A percentile compares a stretch with the other conserved stretches of the same genome.
These are phyloP conservation scores for Dactylorhiza incarnata DNA, from an alignment of 106 monocot species.

Conservation along the genomic window DNA sequence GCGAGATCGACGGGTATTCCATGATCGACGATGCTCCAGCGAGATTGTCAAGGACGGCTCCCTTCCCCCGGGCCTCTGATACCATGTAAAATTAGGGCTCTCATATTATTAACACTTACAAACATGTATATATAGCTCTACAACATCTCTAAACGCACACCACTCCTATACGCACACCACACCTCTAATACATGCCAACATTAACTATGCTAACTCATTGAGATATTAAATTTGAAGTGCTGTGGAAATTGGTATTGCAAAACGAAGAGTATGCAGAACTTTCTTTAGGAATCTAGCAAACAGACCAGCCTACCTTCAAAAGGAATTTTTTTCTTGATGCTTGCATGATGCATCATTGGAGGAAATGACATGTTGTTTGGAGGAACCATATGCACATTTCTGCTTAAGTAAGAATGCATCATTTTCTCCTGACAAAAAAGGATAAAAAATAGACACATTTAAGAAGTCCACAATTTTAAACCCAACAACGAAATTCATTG, in stretches of 20 bases:
- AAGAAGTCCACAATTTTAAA: background rate
- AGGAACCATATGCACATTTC: slow-evolving; percentile 3
- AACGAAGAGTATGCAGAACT: background rate
- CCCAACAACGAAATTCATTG: background rate
- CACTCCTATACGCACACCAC: no score
- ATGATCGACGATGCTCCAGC: no score
- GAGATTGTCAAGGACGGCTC: no score
- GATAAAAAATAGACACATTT: background rate
- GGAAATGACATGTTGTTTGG: background rate
- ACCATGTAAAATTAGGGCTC: no score
- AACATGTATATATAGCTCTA: no score
- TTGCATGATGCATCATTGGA: background rate
- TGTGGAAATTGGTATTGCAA: background rate
- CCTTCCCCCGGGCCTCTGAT: no score
- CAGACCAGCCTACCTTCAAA: background rate
- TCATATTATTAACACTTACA: no score
- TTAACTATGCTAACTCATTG: no score
- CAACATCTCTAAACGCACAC: no score
- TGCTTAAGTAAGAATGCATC: slow-evolving; percentile 5
- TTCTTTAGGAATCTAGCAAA: background rate
- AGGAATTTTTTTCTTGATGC: background rate
- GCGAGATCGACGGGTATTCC: no score
- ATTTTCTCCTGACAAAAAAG: background rate
- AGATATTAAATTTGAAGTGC: background rate
- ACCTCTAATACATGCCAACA: no score